Percentiles rank a stretch among this genome's conserved stretches.
Evolutionary conservation across 805 yeast genomes (phyloP).

Genomic region (Lipomyces yamadae): DNA sequence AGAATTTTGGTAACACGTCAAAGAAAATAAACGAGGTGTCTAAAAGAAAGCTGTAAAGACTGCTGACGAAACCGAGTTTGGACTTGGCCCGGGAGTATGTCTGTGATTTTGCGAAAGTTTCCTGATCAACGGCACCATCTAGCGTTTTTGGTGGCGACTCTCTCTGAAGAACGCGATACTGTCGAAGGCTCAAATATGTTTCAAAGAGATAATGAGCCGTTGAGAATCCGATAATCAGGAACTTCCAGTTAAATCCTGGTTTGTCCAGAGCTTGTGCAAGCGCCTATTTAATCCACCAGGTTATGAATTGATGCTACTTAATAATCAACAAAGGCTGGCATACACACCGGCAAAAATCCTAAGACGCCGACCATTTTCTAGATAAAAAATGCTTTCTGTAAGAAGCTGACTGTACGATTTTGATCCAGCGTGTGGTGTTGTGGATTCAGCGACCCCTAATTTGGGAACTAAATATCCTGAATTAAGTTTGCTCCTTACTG

Average conservation of each 20-base stretch:
- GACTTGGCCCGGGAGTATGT: conserved; percentile 80
- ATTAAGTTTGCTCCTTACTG: no score
- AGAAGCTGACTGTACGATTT: not conserved
- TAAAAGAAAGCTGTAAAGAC: conserved; percentile 57
- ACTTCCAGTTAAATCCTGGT: conserved; percentile 80
- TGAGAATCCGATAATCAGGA: conserved; percentile 72
- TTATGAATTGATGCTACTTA: not conserved
- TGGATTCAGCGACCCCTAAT: not conserved
- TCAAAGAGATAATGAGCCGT: conserved; percentile 77
- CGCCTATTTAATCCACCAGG: conserved; percentile 13
- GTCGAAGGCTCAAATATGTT: conserved; percentile 74
- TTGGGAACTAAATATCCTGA: no score
- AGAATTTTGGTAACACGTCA: conserved; percentile 67
- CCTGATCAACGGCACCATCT: conserved; percentile 67
- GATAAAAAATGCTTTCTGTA: not conserved
- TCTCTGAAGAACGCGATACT: conserved; percentile 65
- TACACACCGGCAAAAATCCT: conserved; percentile 1
- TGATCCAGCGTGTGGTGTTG: not conserved
- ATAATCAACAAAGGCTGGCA: not conserved
- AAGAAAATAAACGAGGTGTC: conserved; percentile 62
- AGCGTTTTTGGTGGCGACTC: conserved; percentile 70
- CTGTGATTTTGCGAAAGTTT: conserved; percentile 77
- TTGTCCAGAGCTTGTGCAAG: conserved; percentile 51
- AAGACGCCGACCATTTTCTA: conserved; percentile 1
- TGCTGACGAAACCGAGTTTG: conserved; percentile 63